Evolutionary conservation across 1,284 basidiomycete genomes (phyloP).

Genomic region (Rhodotorula sp.): DNA sequence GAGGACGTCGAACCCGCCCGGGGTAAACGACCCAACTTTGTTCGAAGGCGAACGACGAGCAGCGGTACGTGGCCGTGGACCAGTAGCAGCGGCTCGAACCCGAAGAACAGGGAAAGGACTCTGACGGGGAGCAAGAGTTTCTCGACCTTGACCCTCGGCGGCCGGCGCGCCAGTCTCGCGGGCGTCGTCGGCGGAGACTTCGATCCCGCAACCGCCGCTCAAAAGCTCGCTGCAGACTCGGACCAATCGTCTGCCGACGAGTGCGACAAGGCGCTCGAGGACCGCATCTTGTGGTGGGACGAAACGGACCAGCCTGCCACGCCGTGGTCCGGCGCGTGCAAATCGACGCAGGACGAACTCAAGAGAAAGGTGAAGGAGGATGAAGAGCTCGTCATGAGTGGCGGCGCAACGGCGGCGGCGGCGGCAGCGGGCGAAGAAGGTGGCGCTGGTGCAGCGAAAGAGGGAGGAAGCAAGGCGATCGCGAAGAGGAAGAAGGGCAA

Average conservation of each 20-base stretch:
- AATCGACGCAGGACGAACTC: conserved; percentile 29
- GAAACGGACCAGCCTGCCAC: neutral
- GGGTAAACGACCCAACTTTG: conserved; percentile 15
- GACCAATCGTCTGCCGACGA: conserved; percentile 12
- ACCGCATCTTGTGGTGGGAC: conserved; percentile 45
- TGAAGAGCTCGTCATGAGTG: neutral
- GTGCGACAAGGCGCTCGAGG: conserved; percentile 52
- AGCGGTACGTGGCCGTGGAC: conserved; percentile 49
- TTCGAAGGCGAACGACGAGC: conserved; percentile 9
- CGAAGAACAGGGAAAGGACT: neutral
- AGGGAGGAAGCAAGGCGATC: no score
- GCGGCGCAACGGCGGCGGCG: conserved; percentile 39
- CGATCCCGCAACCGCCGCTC: neutral
- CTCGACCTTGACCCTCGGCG: conserved; percentile 30
- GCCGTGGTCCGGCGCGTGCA: conserved; percentile 5
- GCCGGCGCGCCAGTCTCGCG: conserved; percentile 34
- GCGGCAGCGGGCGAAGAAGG: conserved; percentile 42
- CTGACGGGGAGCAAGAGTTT: conserved; percentile 9
- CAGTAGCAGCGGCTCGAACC: neutral
- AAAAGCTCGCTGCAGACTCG: neutral
- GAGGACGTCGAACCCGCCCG: conserved; percentile 56
- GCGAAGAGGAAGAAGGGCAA: conserved; percentile 20
- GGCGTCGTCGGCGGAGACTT: conserved; percentile 27
- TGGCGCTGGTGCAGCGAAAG: conserved; percentile 31
- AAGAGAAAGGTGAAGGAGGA: conserved; percentile 40